These are phyloP conservation scores for Cladosporium sphaerospermum DNA, from an alignment of 2,329 filamentous ascomycete genomes.

Conservation along the genomic window DNA sequence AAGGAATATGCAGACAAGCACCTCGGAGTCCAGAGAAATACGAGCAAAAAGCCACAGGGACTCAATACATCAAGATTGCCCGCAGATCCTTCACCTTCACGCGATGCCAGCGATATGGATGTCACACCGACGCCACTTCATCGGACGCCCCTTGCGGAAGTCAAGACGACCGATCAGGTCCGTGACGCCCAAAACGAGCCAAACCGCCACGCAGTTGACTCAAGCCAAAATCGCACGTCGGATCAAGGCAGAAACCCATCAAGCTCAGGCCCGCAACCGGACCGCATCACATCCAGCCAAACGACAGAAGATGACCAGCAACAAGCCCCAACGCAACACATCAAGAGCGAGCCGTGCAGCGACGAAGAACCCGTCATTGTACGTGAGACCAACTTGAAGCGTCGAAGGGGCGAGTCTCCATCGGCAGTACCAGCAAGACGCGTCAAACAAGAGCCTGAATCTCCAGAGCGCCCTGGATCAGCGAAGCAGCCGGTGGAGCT, in stretches of 20 bases:
- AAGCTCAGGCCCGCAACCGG: neutral
- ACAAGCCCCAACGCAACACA: slow-evolving; percentile 6
- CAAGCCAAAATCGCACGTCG: neutral
- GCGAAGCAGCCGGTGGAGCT: slow-evolving; percentile 25
- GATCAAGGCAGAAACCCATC: neutral
- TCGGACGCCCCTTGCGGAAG: neutral
- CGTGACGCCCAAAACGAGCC: neutral
- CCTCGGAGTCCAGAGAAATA: neutral
- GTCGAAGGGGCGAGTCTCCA: slow-evolving; percentile 30
- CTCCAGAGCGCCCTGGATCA: slow-evolving; percentile 13
- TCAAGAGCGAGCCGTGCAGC: slow-evolving; percentile 10
- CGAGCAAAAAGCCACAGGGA: neutral
- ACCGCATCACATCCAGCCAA: slow-evolving; percentile 36
- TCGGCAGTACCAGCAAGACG: slow-evolving; percentile 14
- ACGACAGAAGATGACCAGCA: slow-evolving; percentile 33
- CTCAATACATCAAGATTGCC: neutral
- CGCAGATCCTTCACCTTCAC: neutral
- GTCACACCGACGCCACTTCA: slow-evolving; percentile 1
- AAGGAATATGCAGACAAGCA: slow-evolving; percentile 19
- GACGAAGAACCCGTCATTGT: slow-evolving; percentile 39
- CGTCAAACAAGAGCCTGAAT: slow-evolving; percentile 25
- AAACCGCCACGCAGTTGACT: neutral
- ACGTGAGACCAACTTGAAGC: slow-evolving; percentile 38
- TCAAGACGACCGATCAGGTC: neutral
- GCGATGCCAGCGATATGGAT: slow-evolving; percentile 8